Conservation (phyloP, 805 yeast genomes). For the Wickerhamiella alocasiicola region DNA sequence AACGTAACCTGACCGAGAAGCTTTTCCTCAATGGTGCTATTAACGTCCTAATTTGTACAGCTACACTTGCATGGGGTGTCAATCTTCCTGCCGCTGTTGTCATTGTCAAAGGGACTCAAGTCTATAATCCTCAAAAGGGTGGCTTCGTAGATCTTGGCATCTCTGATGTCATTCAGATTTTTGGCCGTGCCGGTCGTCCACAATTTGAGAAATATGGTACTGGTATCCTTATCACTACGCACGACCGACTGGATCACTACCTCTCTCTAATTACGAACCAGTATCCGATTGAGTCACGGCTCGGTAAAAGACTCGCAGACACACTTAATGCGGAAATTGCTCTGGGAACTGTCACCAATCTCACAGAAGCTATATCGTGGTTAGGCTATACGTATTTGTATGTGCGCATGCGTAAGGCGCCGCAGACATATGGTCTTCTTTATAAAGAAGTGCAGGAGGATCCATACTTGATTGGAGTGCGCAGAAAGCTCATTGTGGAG, state of each 20-base stretch:
- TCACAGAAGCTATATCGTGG: constrained; percentile 94
- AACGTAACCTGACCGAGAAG: constrained; percentile 78
- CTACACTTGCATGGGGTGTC: constrained; percentile 99
- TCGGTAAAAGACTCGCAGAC: constrained; percentile 69
- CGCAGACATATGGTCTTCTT: constrained; percentile 80
- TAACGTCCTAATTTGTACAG: constrained; percentile 86
- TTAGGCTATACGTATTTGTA: constrained; percentile 91
- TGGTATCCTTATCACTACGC: constrained; percentile 77
- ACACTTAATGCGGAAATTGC: constrained; percentile 94
- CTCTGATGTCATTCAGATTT: constrained; percentile 92
- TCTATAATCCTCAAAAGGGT: constrained; percentile 88
- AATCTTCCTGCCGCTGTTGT: constrained; percentile 97
- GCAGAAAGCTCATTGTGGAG: constrained; percentile 60
- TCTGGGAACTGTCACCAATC: constrained; percentile 84
- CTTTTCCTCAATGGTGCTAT: constrained; percentile 78
- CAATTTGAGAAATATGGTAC: constrained; percentile 88
- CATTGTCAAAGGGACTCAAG: constrained; percentile 90
- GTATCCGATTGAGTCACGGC: constrained; percentile 85
- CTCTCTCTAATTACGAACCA: constrained; percentile 84
- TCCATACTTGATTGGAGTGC: constrained; percentile 58
- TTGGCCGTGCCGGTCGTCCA: constrained; percentile 99
- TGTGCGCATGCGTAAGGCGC: constrained; percentile 90
- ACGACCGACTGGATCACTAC: constrained; percentile 74
- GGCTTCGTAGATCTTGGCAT: constrained; percentile 90
- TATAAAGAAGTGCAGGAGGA: constrained; percentile 80